These are phyloP conservation scores for Ganoderma resinaceum DNA, from an alignment of 1,284 basidiomycete genomes.

Conservation along the genomic window DNA sequence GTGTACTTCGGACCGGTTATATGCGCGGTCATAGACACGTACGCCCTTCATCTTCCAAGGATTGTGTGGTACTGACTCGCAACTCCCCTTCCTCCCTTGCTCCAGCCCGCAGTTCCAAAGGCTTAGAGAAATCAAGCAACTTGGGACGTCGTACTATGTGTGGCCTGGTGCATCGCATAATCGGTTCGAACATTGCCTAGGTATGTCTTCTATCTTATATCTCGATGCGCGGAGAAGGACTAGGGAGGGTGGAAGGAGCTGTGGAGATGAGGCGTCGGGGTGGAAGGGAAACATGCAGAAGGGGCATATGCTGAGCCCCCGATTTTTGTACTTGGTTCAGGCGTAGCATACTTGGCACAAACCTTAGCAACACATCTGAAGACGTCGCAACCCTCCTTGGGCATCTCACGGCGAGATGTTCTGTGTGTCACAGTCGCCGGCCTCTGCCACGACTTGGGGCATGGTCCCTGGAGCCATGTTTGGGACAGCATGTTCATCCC, in stretches of 20 bases:
- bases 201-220: slow-evolving; percentile 44
- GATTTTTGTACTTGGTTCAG: slow-evolving; percentile 42
- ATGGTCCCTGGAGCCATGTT: slow-evolving; percentile 79
- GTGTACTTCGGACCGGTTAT: slow-evolving; percentile 47
- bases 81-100: background rate
- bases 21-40: slow-evolving; percentile 53
- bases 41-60: slow-evolving; percentile 25
- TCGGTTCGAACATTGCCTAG: slow-evolving; percentile 81
- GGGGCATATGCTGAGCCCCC: background rate
- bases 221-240: background rate
- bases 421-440: slow-evolving; percentile 75
- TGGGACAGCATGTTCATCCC: slow-evolving; percentile 76
- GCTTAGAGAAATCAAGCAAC: slow-evolving; percentile 76
- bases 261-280: no score
- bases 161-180: slow-evolving; percentile 81
- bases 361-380: slow-evolving; percentile 64
- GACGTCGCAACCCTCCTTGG: slow-evolving; percentile 64
- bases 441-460: slow-evolving; percentile 76
- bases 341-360: slow-evolving; percentile 74
- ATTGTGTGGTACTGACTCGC: background rate
- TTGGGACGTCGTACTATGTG: slow-evolving; percentile 77
- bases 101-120: slow-evolving; percentile 76
- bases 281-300: no score
- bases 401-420: slow-evolving; percentile 71
- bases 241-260: background rate